Evolutionary conservation across 2,329 filamentous ascomycete genomes (phyloP), one percentile per base, ranked within the genome.

Genomic region (Apiospora kogelbergensis): DNA sequence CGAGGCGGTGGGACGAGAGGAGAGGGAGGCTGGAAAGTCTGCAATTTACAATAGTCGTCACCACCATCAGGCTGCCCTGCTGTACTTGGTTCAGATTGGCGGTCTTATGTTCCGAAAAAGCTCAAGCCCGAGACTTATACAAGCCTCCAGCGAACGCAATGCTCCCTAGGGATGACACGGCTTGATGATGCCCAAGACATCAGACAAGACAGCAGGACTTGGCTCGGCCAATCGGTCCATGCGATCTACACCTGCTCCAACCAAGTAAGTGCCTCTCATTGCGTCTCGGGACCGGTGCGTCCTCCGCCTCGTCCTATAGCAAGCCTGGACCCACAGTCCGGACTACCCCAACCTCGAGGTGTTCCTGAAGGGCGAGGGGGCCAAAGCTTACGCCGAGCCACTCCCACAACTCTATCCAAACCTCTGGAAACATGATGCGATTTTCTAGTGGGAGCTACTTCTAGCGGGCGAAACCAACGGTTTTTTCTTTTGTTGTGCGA

Each of bases 331-430:
- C 65, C 44, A 30, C 44, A 37, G 13, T 46, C 44, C 65, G 65
- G 65, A 66, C 65, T 66, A 46, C 65, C 65, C 65, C 65, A 66
- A 66, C 42, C 65, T 53, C n/a, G 30, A 13, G 64, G 26, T 10
- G 30, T n/a, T 45, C 24, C 17, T 33, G 30, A 41, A 20, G 22
- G 17, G 40, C 40, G 33, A 13, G 64, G 40, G 42, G 44, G 65
- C 41, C 26, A 46, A 53, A 46, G 65, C 44, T 66, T 66, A 37
- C 30, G 22, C 63, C 41, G 44, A 45, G 63, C 63, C 41, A 40
- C 65, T 48, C 44, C 33, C 63, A 42, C 24, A 69, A 67, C 60
- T 70, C 68, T 66, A 68, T 68, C 37, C 66, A 41, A 45, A 70
- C 60, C 63, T 63, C 68, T 44, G 33, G 63, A 64, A 40, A 46